These are phyloP conservation scores for Trichophyton equinum DNA, from an alignment of 2,329 filamentous ascomycete species.

Conservation along the genomic window DNA sequence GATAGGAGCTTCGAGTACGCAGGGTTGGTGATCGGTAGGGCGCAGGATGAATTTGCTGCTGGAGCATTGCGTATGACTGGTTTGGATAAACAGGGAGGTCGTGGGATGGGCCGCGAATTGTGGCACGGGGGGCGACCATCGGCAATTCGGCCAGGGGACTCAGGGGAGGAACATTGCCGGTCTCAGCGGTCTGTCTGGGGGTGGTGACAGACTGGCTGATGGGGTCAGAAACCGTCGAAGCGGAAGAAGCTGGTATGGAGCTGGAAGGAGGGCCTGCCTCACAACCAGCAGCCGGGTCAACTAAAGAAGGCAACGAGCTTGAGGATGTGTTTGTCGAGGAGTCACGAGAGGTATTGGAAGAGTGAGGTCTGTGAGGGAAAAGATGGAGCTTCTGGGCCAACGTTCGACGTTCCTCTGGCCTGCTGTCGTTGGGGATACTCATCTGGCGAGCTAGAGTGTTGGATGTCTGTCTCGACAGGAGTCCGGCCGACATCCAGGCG, in stretches of 20 bases:
- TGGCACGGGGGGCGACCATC: constrained; percentile 11
- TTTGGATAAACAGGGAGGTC: constrained; percentile 37
- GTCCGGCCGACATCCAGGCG: constrained; percentile 8
- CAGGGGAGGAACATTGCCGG: constrained; percentile 9
- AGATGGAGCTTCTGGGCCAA: constrained; percentile 13
- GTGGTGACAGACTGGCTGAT: neutral
- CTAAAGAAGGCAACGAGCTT: constrained; percentile 26
- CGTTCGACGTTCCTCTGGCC: constrained; percentile 12
- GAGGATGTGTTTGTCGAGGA: constrained; percentile 31
- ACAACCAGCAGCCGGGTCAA: constrained; percentile 6
- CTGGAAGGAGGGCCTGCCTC: constrained; percentile 16
- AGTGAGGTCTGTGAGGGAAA: constrained; percentile 18
- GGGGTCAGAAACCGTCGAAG: neutral
- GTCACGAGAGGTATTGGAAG: constrained; percentile 24
- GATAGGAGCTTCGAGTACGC: constrained; percentile 34
- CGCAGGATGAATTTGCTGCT: constrained; percentile 32
- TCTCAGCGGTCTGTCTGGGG: constrained; percentile 6
- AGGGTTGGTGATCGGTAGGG: constrained; percentile 28
- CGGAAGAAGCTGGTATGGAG: constrained; percentile 6
- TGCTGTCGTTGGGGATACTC: constrained; percentile 10
- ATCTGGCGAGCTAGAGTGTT: constrained; percentile 9
- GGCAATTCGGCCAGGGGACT: constrained; percentile 13
- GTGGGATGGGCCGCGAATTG: constrained; percentile 13
- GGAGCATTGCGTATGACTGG: constrained; percentile 37
- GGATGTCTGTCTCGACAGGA: constrained; percentile 11